Conservation (phyloP, 2,329 filamentous ascomycete species). For the Diaporthe sp. region DNA sequence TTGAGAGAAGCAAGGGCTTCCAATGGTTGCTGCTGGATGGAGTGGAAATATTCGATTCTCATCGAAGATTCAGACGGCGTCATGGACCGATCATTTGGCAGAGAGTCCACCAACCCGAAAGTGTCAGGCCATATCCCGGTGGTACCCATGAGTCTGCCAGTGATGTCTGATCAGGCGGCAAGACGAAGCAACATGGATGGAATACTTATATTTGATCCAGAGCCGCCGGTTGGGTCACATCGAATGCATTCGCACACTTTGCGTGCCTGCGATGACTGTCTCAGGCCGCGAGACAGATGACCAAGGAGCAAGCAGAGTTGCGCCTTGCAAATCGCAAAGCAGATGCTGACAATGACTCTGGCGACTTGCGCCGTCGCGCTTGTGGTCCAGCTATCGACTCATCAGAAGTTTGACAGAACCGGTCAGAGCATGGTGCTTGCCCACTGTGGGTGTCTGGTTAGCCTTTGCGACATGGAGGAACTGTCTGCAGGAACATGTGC, state of each 20-base stretch:
- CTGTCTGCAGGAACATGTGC: accelerated
- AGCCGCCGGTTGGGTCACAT: background rate
- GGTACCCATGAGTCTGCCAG: too few species aligned
- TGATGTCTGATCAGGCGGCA: background rate
- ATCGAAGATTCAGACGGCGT: accelerated
- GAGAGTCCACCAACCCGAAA: background rate
- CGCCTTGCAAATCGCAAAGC: background rate
- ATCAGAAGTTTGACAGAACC: background rate
- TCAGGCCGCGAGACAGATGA: background rate
- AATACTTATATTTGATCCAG: too few species aligned
- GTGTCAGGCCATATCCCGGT: accelerated
- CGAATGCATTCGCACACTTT: background rate
- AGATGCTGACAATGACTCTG: background rate
- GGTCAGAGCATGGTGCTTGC: background rate
- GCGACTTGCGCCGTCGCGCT: background rate
- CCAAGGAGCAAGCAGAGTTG: background rate
- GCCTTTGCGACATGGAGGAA: background rate
- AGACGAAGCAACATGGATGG: background rate
- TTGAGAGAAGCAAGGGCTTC: accelerated
- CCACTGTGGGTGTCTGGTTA: background rate
- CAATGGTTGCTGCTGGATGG: accelerated
- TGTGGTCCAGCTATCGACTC: background rate
- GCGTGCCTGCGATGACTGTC: background rate
- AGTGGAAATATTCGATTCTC: background rate
- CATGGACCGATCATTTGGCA: background rate